Percentiles rank a stretch among this genome's conserved stretches.
phyloP scores from a whole-genome alignment of 1,284 basidiomycete species.

The Takashimella koratensis region DNA sequence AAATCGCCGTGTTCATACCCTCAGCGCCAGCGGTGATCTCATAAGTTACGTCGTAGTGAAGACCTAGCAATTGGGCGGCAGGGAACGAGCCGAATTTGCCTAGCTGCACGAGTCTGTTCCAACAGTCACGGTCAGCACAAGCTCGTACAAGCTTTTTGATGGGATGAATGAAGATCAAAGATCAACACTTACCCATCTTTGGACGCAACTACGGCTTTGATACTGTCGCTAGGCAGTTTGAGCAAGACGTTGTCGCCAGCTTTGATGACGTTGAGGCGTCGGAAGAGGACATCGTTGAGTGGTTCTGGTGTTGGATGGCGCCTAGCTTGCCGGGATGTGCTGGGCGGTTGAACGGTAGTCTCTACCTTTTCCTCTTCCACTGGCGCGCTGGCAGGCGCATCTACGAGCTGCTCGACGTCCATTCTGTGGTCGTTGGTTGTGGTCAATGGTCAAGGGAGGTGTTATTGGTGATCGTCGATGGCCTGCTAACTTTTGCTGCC shows the following conservation, averaged over 20 bases:
- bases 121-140: constrained; percentile 3
- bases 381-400: neutral
- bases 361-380: too few species aligned
- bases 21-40: constrained; percentile 39
- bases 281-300: constrained; percentile 33
- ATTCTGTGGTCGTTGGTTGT: neutral
- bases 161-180: too few species aligned
- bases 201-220: constrained; percentile 49
- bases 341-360: too few species aligned
- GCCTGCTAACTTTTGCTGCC: too few species aligned
- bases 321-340: neutral
- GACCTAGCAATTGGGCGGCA: constrained; percentile 45
- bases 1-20: constrained; percentile 5
- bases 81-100: constrained; percentile 53
- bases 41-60: constrained; percentile 52
- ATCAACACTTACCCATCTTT: constrained; percentile 39
- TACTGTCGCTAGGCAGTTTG: constrained; percentile 47
- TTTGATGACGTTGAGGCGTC: constrained; percentile 43
- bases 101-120: constrained; percentile 45
- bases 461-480: too few species aligned
- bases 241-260: constrained; percentile 51
- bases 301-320: constrained; percentile 14
- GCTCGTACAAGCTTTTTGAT: neutral
- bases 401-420: neutral
- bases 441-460: neutral